Percentiles rank a stretch among this genome's conserved stretches.
phyloP scores from a whole-genome alignment of 305 asterid species.

The Plantago lanceolata region DNA sequence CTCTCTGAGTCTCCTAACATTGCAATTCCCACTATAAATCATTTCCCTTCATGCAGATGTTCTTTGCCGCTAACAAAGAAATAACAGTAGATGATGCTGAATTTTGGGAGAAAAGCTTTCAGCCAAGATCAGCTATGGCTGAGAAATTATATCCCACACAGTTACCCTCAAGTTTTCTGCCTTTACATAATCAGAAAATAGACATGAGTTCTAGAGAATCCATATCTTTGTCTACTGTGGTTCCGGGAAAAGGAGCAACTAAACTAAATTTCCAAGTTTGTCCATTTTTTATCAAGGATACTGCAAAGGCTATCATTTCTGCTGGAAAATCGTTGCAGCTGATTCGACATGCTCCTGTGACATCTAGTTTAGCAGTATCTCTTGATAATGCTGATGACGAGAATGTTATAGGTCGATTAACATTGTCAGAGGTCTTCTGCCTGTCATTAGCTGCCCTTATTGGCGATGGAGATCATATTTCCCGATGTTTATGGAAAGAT shows the following conservation, averaged over 20 bases:
- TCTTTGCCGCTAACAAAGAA: constrained; percentile 66
- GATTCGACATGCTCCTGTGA: constrained; percentile 63
- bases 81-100: constrained; percentile 83
- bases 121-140: constrained; percentile 45
- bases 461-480: constrained; percentile 69
- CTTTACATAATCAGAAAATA: constrained; percentile 34
- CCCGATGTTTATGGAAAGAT: constrained; percentile 52
- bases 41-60: constrained; percentile 54
- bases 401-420: constrained; percentile 53
- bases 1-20: constrained; percentile 3
- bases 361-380: constrained; percentile 41
- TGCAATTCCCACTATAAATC: constrained; percentile 12
- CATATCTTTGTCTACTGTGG: constrained; percentile 38
- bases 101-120: constrained; percentile 96
- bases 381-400: constrained; percentile 31
- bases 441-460: constrained; percentile 74
- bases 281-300: constrained; percentile 72
- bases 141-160: constrained; percentile 34
- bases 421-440: constrained; percentile 87
- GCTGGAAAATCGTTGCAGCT: constrained; percentile 98
- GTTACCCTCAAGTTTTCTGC: constrained; percentile 36
- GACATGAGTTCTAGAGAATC: constrained; percentile 42
- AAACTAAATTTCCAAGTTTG: constrained; percentile 51
- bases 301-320: constrained; percentile 78
- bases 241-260: constrained; percentile 44